Base-by-base conservation (phyloP, 129 eudicot species). In the Pseudognaphalium luteoalbum region DNA sequence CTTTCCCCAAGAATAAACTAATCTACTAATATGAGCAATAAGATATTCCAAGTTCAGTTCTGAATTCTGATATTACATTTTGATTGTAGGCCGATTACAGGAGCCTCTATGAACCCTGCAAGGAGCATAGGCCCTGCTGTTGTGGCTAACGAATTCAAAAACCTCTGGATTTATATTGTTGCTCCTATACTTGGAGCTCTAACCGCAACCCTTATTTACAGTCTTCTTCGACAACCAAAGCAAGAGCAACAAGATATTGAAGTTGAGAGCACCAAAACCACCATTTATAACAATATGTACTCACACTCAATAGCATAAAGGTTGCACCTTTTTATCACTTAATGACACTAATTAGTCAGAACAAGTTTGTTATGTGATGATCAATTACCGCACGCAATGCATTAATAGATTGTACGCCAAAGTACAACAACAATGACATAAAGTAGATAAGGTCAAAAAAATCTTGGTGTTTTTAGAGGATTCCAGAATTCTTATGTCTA, bases 61-160 rank as follows among this genome's bases (percentile, higher is more conserved):
- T 35, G 21, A 12, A 30, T 19, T 1, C 34, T 37, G 15, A 19
- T 20, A 57, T 29, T 6, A 57, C 19, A 21, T 57, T n/a, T 66
- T 70, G 6, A 30, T 71, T 76, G 80, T 84, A 89, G 96, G 83
- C 86, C 87, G 2, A 89, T 84, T 16, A 85, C 96, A 2, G 96
- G 91, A 70, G 91, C 91, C 73, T 86, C 96, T 0, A 85, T 86
- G 89, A 89, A 89, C 76, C 91, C 96, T 17, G 91, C 91, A 78
- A 83, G 96, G 71, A 89, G 96, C 73, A 76, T 89, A 73, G 89
- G 89, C 33, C 96, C 91, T 3, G 88, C 96, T 1, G n/a, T 87
- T 11, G 89, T 79, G 17, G 73, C 89, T 42, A 86, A 86, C 19
- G 84, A 35, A 42, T 85, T 78, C 62, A 76, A 85, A 77, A 81